These are phyloP conservation scores for Parietichytrium sp. DNA, from an alignment of 108 stramenopile genomes.

Conservation along the genomic window DNA sequence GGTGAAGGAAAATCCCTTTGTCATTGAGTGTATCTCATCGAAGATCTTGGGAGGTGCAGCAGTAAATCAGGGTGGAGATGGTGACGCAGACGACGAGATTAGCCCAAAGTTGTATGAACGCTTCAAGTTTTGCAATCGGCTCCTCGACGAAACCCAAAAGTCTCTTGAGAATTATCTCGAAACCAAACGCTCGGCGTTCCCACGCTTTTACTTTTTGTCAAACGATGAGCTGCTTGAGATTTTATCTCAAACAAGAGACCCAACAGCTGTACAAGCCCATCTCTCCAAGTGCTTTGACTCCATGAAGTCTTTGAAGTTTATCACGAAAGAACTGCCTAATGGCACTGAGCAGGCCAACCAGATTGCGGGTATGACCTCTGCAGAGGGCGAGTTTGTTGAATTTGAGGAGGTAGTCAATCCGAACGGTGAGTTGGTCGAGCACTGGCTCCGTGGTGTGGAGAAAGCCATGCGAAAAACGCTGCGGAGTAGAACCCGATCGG, in stretches of 20 bases:
- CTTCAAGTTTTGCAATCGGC: slow-evolving; percentile 47
- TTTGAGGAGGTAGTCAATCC: slow-evolving; percentile 46
- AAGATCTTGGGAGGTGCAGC: background rate
- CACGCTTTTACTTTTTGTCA: slow-evolving; percentile 64
- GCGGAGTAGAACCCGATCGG: slow-evolving; percentile 47
- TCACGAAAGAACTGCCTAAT: background rate
- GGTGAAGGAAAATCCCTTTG: slow-evolving; percentile 51
- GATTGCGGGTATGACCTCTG: slow-evolving; percentile 54
- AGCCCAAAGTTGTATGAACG: slow-evolving; percentile 27
- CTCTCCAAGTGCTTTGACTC: slow-evolving; percentile 70
- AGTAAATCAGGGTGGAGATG: no score
- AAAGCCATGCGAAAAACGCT: slow-evolving; percentile 56
- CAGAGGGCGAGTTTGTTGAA: slow-evolving; percentile 57
- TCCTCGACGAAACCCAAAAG: slow-evolving; percentile 64
- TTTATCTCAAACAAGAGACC: slow-evolving; percentile 64
- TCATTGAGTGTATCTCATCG: slow-evolving; percentile 45
- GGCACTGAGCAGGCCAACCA: slow-evolving; percentile 36
- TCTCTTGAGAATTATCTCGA: slow-evolving; percentile 65
- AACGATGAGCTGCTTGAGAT: slow-evolving; percentile 67
- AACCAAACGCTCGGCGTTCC: slow-evolving; percentile 63
- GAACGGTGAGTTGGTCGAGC: slow-evolving; percentile 57
- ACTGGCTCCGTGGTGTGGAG: slow-evolving; percentile 57
- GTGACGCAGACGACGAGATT: background rate
- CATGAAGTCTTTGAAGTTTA: slow-evolving; percentile 64
- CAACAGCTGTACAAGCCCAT: slow-evolving; percentile 65